Percentiles rank a stretch among this genome's conserved stretches.
Evolutionary conservation across 140 eudicot genomes (phyloP).

Genomic region (Cichorium intybus): DNA sequence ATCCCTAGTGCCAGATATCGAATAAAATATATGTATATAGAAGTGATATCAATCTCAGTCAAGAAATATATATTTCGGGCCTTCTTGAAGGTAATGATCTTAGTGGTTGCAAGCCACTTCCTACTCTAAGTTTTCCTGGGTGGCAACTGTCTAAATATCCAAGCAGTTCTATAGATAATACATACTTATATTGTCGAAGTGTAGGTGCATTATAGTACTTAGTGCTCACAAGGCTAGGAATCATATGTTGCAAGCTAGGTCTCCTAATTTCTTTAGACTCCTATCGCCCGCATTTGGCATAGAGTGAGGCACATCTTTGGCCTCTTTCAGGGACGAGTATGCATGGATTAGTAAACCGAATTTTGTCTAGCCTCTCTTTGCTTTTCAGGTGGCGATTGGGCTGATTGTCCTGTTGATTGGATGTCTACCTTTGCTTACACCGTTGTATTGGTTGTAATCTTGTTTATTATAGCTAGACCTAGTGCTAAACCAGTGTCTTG

Average conservation of each 20-base stretch:
- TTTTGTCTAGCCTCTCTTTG: background rate
- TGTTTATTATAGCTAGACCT: background rate
- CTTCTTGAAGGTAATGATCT: background rate
- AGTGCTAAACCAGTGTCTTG: too few relatives aligned
- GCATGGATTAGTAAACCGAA: background rate
- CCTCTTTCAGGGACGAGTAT: background rate
- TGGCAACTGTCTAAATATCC: background rate
- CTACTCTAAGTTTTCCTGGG: background rate
- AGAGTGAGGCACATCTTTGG: background rate
- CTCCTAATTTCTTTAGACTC: background rate
- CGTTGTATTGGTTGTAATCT: too few relatives aligned
- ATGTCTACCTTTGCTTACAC: too few relatives aligned
- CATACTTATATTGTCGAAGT: background rate
- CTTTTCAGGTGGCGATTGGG: too few relatives aligned
- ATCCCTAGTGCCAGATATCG: too few relatives aligned
- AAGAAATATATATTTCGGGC: background rate
- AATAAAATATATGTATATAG: too few relatives aligned
- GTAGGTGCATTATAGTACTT: background rate
- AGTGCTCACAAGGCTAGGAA: background rate
- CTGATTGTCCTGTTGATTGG: too few relatives aligned
- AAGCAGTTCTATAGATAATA: background rate
- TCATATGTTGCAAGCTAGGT: background rate
- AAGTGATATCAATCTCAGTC: background rate
- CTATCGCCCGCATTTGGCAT: background rate
- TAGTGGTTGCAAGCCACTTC: background rate